Evolutionary conservation across 495 filamentous ascomycete genomes (phyloP), one percentile per base, ranked within the genome.

Genomic region (Rusavskia elegans): DNA sequence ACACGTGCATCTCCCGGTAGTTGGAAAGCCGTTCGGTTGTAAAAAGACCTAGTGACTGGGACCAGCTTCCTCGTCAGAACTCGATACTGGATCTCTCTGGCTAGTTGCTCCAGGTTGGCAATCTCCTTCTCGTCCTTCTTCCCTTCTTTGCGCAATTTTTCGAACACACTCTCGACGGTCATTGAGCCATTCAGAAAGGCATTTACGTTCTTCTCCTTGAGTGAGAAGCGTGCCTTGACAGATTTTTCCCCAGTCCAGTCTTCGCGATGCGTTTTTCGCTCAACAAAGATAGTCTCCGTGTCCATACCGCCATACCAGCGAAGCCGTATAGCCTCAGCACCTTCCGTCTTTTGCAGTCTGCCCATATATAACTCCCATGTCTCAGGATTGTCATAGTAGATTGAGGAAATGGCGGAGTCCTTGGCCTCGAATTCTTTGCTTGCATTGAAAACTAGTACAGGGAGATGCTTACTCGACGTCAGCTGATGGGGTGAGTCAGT

Each of bases 241-340:
- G 89, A 95, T 67, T 97, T 96, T 64, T 97, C 92, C 16, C 92
- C 92, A 0, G 92, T 99, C 92, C 92, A 99, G 65, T 99, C 92
- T 65, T 99, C 92, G 11, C 92, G 83, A 68, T 99, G 92, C 7
- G 92, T 97, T 69, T 99, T 99, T 36, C 92, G 77, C 72, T 99
- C 92, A 45, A 99, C 85, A 62, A 97, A 99, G 37, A 97, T 89
- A 39, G 87, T 89, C 56, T 96, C 87, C 50, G 71, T 85, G 51
- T 89, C 78, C 90, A 97, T 96, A 19, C 84, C 88, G 54, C 92
- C 92, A 61, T 99, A 99, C 92, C 92, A 99, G 51, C 92, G 80
- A 49, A 99, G 72, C 59, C 92, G 87, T 54, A 96, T 93, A 16
- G 92, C 92, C 70, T 99, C 92, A 3, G 92, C 92, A 46, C 92